Conservation (phyloP, 257 asterid genomes). For the Agastache rugosa region DNA sequence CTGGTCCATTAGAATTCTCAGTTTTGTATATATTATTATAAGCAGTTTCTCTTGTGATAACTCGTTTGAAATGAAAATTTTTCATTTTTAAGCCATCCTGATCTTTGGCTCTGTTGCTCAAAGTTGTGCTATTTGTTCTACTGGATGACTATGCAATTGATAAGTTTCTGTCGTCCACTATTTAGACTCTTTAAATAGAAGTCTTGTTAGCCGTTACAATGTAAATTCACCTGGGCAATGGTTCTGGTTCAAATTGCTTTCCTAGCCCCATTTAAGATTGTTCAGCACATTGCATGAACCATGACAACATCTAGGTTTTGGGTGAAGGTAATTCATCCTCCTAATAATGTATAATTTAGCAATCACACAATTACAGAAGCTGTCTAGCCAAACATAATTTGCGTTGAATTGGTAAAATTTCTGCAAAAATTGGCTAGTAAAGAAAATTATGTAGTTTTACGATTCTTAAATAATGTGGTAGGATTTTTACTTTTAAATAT, state of each 20-base stretch:
- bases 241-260: neutral
- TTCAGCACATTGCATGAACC: neutral
- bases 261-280: neutral
- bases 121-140: neutral
- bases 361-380: neutral
- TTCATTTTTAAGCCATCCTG: neutral
- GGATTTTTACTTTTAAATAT: neutral
- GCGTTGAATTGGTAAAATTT: neutral
- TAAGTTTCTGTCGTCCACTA: neutral
- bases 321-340: neutral
- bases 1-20: neutral
- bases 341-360: neutral
- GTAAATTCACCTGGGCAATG: neutral
- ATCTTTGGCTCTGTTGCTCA: neutral
- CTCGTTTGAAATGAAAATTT: neutral
- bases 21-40: neutral
- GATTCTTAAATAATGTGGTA: neutral
- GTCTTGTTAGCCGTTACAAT: neutral
- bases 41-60: constrained; percentile 2
- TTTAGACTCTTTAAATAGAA: neutral
- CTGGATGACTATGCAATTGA: constrained; percentile 10
- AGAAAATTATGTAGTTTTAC: neutral
- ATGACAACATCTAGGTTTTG: neutral
- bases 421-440: neutral
- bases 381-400: neutral